Base-by-base conservation (phyloP, 2,329 filamentous ascomycete genomes). In the Neofusicoccum cordaticola region DNA sequence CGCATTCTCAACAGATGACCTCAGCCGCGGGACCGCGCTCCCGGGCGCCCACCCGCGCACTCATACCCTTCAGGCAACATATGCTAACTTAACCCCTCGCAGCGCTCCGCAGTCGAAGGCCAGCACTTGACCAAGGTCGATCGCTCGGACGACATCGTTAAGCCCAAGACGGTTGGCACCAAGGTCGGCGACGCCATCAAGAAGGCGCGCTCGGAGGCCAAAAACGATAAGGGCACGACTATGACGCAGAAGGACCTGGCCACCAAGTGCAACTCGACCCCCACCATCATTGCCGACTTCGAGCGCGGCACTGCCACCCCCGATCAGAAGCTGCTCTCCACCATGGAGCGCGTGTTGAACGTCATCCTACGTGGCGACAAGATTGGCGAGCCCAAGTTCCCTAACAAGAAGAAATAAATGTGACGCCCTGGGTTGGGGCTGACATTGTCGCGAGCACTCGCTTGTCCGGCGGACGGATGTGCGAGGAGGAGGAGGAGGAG, bases 61-160 rank as follows among this genome's bases (percentile, higher is more conserved):
- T 17, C 35, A 19, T 22, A 34, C 9, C 37, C 6, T 8, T n/a
- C 22, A 13, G 15, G 34, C 19, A 19, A 44, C 35, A 7, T 11
- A 69, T 81, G 76, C 83, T 68, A 80, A 83, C 73, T 84, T 34
- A 2, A 15, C 47, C 61, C 27, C 34, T 15, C n/a, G 42, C 42
- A 67, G 48, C 42, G 80, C 66, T 82, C 81, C 67, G 84, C 76
- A 62, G 73, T 84, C 70, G 94, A 98, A 81, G 95, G 95, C 72
- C 95, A 99, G 82, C 93, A 92, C 77, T 85, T 98, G 69, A 98
- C 95, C 71, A 97, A 98, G 84, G 93, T 99, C 79, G 95, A 98
- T 85, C 93, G 94, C 71, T 89, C 88, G 77, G 93, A 98, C 84
- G 95, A 97, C 78, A 97, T 97, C 81, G 90, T 98, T 81, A 97